Percentiles rank a stretch among this genome's conserved stretches.
Conservation (phyloP, 176 grass and related monocot species). For the Phyllostachys edulis region DNA sequence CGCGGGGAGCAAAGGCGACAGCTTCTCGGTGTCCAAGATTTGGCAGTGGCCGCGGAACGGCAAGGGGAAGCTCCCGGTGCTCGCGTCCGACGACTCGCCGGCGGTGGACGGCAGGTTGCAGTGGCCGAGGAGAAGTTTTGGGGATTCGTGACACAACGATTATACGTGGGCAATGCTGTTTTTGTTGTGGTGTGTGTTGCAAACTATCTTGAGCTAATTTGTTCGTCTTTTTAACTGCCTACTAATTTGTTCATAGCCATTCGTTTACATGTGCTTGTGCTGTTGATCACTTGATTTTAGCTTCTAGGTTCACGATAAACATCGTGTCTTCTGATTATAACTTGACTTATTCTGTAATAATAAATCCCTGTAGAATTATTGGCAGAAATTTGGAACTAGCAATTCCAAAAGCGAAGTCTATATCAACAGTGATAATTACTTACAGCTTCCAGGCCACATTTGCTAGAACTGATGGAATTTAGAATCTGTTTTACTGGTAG, state of each 20-base stretch:
- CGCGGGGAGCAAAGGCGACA: slow-evolving; percentile 74
- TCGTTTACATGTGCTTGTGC: slow-evolving; percentile 4
- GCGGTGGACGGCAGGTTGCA: slow-evolving; percentile 51
- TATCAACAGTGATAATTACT: not conserved
- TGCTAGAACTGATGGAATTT: not conserved
- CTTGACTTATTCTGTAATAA: not conserved
- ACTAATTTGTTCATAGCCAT: slow-evolving; percentile 36
- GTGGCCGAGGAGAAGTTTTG: slow-evolving; percentile 54
- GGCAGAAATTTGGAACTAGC: not conserved
- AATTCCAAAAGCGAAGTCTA: not conserved
- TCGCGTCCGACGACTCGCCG: slow-evolving; percentile 60
- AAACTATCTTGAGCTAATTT: slow-evolving; percentile 29
- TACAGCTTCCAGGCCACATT: not conserved
- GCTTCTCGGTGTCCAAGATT: slow-evolving; percentile 98
- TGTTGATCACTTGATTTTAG: not conserved
- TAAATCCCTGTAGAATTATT: not conserved
- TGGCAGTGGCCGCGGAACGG: slow-evolving; percentile 91
- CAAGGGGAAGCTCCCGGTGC: slow-evolving; percentile 81
- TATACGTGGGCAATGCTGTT: not conserved
- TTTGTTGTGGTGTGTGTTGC: slow-evolving; percentile 15
- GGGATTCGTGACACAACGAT: slow-evolving; percentile 49
- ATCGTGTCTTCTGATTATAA: not conserved
- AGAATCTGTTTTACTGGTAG: not conserved
- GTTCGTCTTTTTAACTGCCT: slow-evolving; percentile 7
- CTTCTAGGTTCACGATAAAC: slow-evolving; percentile 15